Base-by-base conservation (phyloP, 31 red algal species). In the Porphyra umbilicalis region DNA sequence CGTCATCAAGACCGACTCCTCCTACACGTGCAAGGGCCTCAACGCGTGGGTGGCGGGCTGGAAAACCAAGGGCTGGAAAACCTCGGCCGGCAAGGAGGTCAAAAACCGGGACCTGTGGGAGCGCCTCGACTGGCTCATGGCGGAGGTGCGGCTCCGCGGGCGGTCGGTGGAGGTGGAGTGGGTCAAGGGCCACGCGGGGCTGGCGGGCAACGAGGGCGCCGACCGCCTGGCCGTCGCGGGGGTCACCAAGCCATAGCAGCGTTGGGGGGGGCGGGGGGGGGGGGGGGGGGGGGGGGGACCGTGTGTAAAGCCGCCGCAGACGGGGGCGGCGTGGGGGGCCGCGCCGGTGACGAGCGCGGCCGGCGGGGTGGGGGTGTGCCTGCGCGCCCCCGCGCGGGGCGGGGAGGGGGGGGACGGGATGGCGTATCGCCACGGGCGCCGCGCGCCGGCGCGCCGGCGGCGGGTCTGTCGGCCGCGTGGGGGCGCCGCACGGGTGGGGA, bases 91-190 rank as follows among this genome's bases (percentile, higher is more conserved):
- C 7, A 88, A 76, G 74, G 76, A 81, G 29, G 91, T 97, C 42
- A 94, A 89, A 71, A 97, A 97, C 76, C 42, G 86, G 75, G 95
- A 97, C 71, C 76, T 97, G 30, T 91, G 91, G 89, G 57, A 33
- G 88, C 34, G 84, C 78, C 30, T 46, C 93, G 40, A 67, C 84
- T 86, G 39, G 75, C 15, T 71, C 25, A 18, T 57, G 76, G 80
- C 37, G 16, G 16, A 36, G 32, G 75, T 38, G 76, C 30, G 10
- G 0, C n/a, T 18, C 78, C 39, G 77, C 38, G 32, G 83, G 84
- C 38, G 80, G 87, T 9, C 35, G 81, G 42, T 97, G 38, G 32
- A 82, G 9, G 33, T 92, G 44, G 44, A 78, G 10, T 97, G 94
- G 94, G 94, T 97, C 18, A 96, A 87, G 76, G 84, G 94, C 77